Percentiles rank a stretch among this genome's conserved stretches.
Conservation (phyloP, 768 basidiomycete genomes). For the Lactifluus piperatus region DNA sequence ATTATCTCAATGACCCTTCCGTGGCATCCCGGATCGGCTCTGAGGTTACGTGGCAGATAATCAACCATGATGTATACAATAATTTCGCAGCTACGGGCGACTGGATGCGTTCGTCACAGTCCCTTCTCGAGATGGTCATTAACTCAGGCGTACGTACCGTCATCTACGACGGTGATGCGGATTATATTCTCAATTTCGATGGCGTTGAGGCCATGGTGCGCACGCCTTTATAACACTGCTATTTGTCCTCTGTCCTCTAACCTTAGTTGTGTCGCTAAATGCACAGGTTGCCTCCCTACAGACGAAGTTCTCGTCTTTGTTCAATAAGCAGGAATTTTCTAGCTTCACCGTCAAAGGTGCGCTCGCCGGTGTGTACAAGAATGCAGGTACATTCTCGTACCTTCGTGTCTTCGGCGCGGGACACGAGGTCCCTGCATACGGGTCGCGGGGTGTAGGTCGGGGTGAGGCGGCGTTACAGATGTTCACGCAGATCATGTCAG, state of each 20-base stretch:
- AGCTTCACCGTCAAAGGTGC: conserved; percentile 44
- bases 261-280: neutral
- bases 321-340: conserved; percentile 35
- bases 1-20: conserved; percentile 26
- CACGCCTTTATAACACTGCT: neutral
- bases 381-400: conserved; percentile 50
- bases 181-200: conserved; percentile 31
- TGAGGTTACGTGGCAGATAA: conserved; percentile 34
- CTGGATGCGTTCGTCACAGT: conserved; percentile 24
- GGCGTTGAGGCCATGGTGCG: conserved; percentile 51
- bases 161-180: too few species aligned
- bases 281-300: conserved; percentile 37
- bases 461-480: conserved; percentile 28
- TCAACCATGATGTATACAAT: conserved; percentile 34
- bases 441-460: conserved; percentile 21
- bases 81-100: conserved; percentile 45
- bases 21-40: conserved; percentile 35
- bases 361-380: conserved; percentile 45
- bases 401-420: conserved; percentile 41
- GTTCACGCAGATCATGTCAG: conserved; percentile 30
- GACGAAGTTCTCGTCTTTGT: conserved; percentile 37
- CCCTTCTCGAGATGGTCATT: too few species aligned
- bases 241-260: neutral
- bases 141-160: too few species aligned
- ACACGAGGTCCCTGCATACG: conserved; percentile 29